Conservation (phyloP, 106 monocot genomes). For the Allium fistulosum region DNA sequence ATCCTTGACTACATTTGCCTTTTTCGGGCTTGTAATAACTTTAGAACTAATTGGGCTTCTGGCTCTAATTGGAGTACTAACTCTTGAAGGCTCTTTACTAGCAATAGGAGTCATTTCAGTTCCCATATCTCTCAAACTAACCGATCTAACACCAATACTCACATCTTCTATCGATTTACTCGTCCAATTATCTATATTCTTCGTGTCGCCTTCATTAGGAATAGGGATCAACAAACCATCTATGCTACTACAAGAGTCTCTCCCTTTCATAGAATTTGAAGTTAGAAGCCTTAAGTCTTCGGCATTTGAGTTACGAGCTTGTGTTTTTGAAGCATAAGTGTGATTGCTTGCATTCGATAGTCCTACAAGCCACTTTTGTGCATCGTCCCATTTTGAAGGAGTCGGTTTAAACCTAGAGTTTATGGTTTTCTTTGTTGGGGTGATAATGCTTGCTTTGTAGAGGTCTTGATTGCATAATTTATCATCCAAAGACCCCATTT, state of each 20-base stretch:
- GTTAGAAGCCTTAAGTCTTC: slow-evolving; percentile 56
- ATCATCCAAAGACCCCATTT: no score
- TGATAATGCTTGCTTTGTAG: no score
- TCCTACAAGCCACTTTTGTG: slow-evolving; percentile 78
- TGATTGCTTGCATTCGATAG: slow-evolving; percentile 19
- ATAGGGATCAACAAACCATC: slow-evolving; percentile 20
- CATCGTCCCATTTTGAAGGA: slow-evolving; percentile 92
- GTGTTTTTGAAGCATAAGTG: slow-evolving; percentile 15
- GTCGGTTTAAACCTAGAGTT: slow-evolving; percentile 42
- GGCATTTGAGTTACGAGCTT: slow-evolving; percentile 66
- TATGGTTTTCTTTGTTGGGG: slow-evolving; percentile 8
- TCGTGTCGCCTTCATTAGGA: slow-evolving; percentile 34
- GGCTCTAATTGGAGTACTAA: slow-evolving; percentile 47
- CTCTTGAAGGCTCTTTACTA: slow-evolving; percentile 71
- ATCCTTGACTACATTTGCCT: slow-evolving; percentile 5
- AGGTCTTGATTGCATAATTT: no score
- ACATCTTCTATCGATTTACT: slow-evolving; percentile 23
- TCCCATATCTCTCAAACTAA: slow-evolving; percentile 73
- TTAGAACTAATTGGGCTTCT: slow-evolving; percentile 43
- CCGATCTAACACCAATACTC: slow-evolving; percentile 20
- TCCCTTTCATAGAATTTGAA: slow-evolving; percentile 35
- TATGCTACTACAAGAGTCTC: slow-evolving; percentile 62
- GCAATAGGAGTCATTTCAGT: slow-evolving; percentile 88
- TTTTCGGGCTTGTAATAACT: slow-evolving; percentile 29
- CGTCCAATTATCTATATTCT: slow-evolving; percentile 55